These are phyloP conservation scores for Podospora fimiseda DNA, from an alignment of 495 filamentous ascomycete species.

Conservation along the genomic window DNA sequence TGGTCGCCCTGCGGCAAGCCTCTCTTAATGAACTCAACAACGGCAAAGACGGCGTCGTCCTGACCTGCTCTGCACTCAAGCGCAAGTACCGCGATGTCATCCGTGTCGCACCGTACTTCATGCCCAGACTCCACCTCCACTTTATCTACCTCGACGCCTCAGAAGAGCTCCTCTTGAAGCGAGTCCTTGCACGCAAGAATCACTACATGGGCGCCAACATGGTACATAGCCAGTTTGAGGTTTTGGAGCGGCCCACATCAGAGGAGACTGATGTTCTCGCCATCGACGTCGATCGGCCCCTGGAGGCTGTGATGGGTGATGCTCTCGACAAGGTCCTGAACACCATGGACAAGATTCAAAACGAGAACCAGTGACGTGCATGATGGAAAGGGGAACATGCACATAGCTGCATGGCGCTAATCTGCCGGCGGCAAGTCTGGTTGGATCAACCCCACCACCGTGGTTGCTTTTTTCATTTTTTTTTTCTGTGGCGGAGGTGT, in stretches of 20 bases:
- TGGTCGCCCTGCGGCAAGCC: constrained; percentile 78
- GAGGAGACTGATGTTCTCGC: constrained; percentile 80
- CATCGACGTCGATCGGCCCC: constrained; percentile 65
- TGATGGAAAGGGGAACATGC: neutral
- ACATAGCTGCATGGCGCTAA: no score
- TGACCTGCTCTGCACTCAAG: constrained; percentile 95
- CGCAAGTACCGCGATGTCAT: constrained; percentile 97
- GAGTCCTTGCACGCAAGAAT: constrained; percentile 64
- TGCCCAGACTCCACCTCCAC: constrained; percentile 72
- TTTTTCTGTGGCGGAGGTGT: neutral
- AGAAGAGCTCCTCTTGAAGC: constrained; percentile 64
- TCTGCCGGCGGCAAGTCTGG: no score
- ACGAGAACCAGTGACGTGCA: constrained; percentile 11
- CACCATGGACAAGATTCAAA: constrained; percentile 29
- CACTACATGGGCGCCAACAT: constrained; percentile 98
- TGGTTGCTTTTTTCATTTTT: no score
- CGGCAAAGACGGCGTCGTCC: constrained; percentile 69
- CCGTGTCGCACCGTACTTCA: constrained; percentile 74
- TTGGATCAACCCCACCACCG: no score
- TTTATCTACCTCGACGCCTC: constrained; percentile 85
- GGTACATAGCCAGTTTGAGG: constrained; percentile 88
- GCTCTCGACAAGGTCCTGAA: constrained; percentile 49
- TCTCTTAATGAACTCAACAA: constrained; percentile 57
- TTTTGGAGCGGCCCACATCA: constrained; percentile 70
- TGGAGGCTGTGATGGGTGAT: constrained; percentile 59